These are phyloP conservation scores for Suhomyces chickasaworum DNA, from an alignment of 1,139 yeast species.

Conservation along the genomic window DNA sequence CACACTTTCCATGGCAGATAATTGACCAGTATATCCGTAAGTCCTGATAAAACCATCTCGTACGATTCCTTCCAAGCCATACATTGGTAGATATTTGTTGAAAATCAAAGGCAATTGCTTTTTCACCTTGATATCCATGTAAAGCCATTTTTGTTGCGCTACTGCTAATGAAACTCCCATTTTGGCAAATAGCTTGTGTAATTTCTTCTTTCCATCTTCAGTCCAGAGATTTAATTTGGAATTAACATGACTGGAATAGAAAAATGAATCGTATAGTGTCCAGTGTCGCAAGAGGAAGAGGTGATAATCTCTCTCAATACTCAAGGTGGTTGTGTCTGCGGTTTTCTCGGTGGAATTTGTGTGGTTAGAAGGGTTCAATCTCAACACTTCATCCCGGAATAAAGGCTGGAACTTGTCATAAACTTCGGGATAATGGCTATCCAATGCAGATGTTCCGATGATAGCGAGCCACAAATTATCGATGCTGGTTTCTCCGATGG, in stretches of 20 bases:
- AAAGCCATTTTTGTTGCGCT: slow-evolving; percentile 91
- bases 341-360: slow-evolving; percentile 31
- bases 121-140: slow-evolving; percentile 81
- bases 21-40: slow-evolving; percentile 82
- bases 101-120: slow-evolving; percentile 71
- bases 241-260: slow-evolving; percentile 85
- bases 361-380: slow-evolving; percentile 50
- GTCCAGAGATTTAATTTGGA: slow-evolving; percentile 88
- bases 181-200: slow-evolving; percentile 90
- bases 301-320: slow-evolving; percentile 81
- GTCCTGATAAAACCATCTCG: slow-evolving; percentile 85
- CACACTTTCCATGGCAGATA: slow-evolving; percentile 92
- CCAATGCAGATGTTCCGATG: slow-evolving; percentile 84
- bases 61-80: slow-evolving; percentile 81
- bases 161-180: slow-evolving; percentile 92
- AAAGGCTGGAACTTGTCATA: slow-evolving; percentile 74
- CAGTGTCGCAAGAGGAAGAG: slow-evolving; percentile 88
- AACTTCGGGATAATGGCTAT: slow-evolving; percentile 72
- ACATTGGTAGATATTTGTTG: slow-evolving; percentile 66
- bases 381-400: slow-evolving; percentile 77
- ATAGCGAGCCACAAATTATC: slow-evolving; percentile 84
- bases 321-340: slow-evolving; percentile 66
- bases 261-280: slow-evolving; percentile 88
- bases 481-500: slow-evolving; percentile 61
- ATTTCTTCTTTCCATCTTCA: slow-evolving; percentile 82